Conservation (phyloP, 306 rosid species). For the Medicago lupulina region DNA sequence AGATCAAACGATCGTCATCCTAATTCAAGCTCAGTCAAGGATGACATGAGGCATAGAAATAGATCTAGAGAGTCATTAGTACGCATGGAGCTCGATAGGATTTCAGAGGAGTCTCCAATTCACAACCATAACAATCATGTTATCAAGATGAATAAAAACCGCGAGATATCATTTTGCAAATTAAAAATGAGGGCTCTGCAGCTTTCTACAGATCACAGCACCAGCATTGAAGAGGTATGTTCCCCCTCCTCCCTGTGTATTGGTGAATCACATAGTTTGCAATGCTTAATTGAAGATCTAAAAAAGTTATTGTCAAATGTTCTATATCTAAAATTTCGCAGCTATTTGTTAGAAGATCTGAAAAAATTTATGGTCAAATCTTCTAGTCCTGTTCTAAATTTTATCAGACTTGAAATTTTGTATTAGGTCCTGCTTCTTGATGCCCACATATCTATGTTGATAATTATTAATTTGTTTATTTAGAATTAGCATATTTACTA, state of each 20-base stretch:
- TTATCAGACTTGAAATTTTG: constrained; percentile 28
- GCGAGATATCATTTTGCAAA: constrained; percentile 65
- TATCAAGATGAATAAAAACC: constrained; percentile 58
- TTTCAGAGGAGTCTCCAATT: constrained; percentile 73
- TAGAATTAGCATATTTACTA: background rate
- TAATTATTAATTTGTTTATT: background rate
- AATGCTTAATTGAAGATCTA: constrained; percentile 8
- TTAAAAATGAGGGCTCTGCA: constrained; percentile 73
- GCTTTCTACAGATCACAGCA: constrained; percentile 76
- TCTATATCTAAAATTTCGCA: constrained; percentile 16
- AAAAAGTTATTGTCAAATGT: constrained; percentile 4
- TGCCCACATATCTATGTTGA: constrained; percentile 5
- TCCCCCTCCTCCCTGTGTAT: constrained; percentile 2
- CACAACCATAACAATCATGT: constrained; percentile 59
- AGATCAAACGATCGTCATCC: constrained; percentile 66
- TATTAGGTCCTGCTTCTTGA: constrained; percentile 18
- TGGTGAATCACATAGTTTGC: constrained; percentile 15
- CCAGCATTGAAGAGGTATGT: constrained; percentile 62
- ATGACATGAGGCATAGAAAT: constrained; percentile 61
- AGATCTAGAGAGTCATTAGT: constrained; percentile 69
- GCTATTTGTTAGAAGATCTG: background rate
- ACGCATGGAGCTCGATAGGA: constrained; percentile 72
- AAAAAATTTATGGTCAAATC: constrained; percentile 2
- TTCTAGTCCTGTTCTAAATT: constrained; percentile 18
- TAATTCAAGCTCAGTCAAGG: constrained; percentile 53